Evolutionary conservation across 371 early-diverging fungal genomes (phyloP).

Genomic region (Mucor mucedo): DNA sequence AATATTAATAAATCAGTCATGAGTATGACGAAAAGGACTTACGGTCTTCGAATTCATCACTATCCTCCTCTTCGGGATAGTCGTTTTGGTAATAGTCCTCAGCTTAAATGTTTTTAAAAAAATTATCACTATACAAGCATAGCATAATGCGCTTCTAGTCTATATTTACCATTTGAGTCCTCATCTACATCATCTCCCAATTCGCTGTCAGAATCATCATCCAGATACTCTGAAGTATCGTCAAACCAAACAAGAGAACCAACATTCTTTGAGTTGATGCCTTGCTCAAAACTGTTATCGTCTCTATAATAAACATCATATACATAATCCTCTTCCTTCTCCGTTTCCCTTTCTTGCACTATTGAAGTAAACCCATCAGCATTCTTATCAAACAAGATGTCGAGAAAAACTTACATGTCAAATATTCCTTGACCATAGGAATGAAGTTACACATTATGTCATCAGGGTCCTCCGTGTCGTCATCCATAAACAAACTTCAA

Average conservation of each 20-base stretch:
- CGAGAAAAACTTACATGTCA: conserved; percentile 52
- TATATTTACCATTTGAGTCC: conserved; percentile 59
- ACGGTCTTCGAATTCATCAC: conserved; percentile 54
- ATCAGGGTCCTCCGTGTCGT: conserved; percentile 49
- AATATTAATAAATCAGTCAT: not conserved
- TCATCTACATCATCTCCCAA: conserved; percentile 60
- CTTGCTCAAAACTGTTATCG: conserved; percentile 33
- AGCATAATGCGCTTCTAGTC: too few species aligned
- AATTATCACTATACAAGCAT: not conserved
- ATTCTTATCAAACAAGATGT: not conserved
- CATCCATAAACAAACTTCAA: conserved; percentile 37
- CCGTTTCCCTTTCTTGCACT: conserved; percentile 44
- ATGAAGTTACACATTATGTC: conserved; percentile 75
- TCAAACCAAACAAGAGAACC: conserved; percentile 65
- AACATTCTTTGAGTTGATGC: conserved; percentile 37
- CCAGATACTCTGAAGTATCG: conserved; percentile 51
- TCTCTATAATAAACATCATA: conserved; percentile 68
- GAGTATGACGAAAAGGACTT: conserved; percentile 14
- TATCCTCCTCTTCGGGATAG: conserved; percentile 64
- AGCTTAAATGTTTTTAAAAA: conserved; percentile 35
- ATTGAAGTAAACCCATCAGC: not conserved
- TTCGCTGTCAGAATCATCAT: conserved; percentile 62
- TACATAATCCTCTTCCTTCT: conserved; percentile 60
- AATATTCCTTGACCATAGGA: conserved; percentile 76
- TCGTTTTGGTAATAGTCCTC: conserved; percentile 71